These are phyloP conservation scores for Coemansia sp. DNA, from an alignment of 192 early-diverging fungal species.

Conservation along the genomic window DNA sequence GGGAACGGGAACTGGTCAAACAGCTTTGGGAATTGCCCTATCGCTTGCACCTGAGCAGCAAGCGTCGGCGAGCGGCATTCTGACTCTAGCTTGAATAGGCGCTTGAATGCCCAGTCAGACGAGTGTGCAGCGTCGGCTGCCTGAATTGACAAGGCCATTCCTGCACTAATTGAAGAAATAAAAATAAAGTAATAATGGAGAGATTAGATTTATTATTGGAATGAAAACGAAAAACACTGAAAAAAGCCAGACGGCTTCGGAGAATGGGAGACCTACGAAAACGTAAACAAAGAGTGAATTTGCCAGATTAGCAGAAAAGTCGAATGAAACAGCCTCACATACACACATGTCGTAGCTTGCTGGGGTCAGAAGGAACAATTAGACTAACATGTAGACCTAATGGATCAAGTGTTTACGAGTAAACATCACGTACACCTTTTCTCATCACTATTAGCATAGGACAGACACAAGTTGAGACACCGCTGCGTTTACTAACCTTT, in stretches of 20 bases:
- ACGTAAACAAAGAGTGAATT: background rate
- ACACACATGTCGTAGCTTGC: background rate
- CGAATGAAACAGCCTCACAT: background rate
- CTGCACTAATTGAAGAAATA: background rate
- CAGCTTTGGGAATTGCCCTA: slow-evolving; percentile 54
- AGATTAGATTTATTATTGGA: background rate
- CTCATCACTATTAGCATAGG: slow-evolving; percentile 24
- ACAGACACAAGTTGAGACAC: background rate
- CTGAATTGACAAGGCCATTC: slow-evolving; percentile 17
- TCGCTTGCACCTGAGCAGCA: slow-evolving; percentile 48
- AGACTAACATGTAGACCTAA: slow-evolving; percentile 25
- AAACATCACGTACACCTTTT: slow-evolving; percentile 25
- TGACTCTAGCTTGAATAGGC: slow-evolving; percentile 54
- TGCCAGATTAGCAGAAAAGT: background rate
- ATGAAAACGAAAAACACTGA: background rate
- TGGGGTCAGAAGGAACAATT: slow-evolving; percentile 42
- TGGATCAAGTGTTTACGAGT: slow-evolving; percentile 26
- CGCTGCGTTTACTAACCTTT: background rate
- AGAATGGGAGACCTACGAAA: background rate
- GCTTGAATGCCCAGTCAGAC: slow-evolving; percentile 57
- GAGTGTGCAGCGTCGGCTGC: slow-evolving; percentile 21
- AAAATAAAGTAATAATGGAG: background rate
- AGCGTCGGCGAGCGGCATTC: slow-evolving; percentile 43
- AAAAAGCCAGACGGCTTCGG: background rate
- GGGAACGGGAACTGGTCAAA: slow-evolving; percentile 58